Evolutionary conservation across 1,284 basidiomycete genomes (phyloP).

Genomic region (Termitomyces sp.): DNA sequence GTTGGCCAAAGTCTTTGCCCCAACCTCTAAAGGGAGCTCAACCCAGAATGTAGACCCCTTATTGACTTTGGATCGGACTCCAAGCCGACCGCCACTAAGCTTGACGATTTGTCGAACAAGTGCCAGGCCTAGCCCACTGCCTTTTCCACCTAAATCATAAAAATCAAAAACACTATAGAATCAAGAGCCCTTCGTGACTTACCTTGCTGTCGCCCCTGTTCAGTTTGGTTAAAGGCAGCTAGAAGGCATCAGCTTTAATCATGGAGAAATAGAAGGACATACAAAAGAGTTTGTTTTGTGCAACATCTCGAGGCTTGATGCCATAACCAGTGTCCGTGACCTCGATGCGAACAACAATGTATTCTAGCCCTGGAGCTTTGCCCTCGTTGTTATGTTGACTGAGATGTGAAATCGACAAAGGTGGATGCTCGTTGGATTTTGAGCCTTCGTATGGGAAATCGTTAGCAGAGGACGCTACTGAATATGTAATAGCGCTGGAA

Average conservation of each 20-base stretch:
- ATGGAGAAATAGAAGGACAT: conserved; percentile 24
- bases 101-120: conserved; percentile 89
- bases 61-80: conserved; percentile 59
- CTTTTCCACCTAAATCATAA: conserved; percentile 61
- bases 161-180: background rate
- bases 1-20: conserved; percentile 27
- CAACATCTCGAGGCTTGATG: conserved; percentile 68
- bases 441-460: background rate
- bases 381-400: conserved; percentile 45
- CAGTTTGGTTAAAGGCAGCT: conserved; percentile 77
- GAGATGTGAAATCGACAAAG: conserved; percentile 43
- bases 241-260: background rate
- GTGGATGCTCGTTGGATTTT: conserved; percentile 18
- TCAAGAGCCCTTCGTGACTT: conserved; percentile 1
- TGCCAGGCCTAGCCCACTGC: conserved; percentile 83
- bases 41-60: conserved; percentile 77
- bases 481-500: background rate
- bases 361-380: conserved; percentile 35
- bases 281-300: conserved; percentile 74
- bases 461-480: background rate
- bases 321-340: conserved; percentile 79
- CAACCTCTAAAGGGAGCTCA: conserved; percentile 57
- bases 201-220: conserved; percentile 77
- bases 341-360: conserved; percentile 76
- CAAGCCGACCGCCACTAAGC: conserved; percentile 74